A percentile compares a stretch with the other conserved stretches of the same genome.
Conservation (phyloP, 805 yeast genomes). For the Scheffersomyces spartinae region DNA sequence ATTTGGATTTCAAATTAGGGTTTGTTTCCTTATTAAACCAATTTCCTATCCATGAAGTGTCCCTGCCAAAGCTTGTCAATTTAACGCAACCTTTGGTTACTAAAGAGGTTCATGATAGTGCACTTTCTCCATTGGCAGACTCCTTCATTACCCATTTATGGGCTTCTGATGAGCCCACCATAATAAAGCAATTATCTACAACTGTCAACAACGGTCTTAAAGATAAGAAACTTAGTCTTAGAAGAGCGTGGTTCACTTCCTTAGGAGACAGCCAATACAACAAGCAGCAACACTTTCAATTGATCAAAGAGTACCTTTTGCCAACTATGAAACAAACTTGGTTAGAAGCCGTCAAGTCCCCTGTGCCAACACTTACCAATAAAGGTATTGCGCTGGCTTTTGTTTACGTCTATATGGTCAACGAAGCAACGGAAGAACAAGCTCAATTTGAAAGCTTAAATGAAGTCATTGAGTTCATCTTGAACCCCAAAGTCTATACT, state of each 20-base stretch:
- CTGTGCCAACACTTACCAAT: slow-evolving; percentile 41
- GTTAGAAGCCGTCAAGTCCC: slow-evolving; percentile 36
- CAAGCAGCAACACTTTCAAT: no score
- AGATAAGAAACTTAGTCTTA: slow-evolving; percentile 52
- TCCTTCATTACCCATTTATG: slow-evolving; percentile 39
- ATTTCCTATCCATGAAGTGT: slow-evolving; percentile 13
- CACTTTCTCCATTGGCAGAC: slow-evolving; percentile 37
- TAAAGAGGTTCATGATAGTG: slow-evolving; percentile 68
- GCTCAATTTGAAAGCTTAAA: no score
- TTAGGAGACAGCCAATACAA: slow-evolving; percentile 26
- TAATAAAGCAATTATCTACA: slow-evolving; percentile 13
- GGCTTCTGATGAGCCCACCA: slow-evolving; percentile 9
- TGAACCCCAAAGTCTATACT: slow-evolving; percentile 35
- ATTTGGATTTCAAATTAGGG: slow-evolving; percentile 53
- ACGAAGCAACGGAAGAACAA: slow-evolving; percentile 34
- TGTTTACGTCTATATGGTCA: slow-evolving; percentile 24
- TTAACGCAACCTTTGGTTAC: slow-evolving; percentile 40
- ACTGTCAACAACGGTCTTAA: slow-evolving; percentile 45
- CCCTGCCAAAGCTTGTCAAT: slow-evolving; percentile 27
- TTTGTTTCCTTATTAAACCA: slow-evolving; percentile 33
- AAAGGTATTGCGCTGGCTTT: slow-evolving; percentile 45
- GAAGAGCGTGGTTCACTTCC: slow-evolving; percentile 56
- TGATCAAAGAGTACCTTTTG: no score
- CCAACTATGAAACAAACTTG: slow-evolving; percentile 16
- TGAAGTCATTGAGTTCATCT: no score